Percentiles rank a stretch among this genome's conserved stretches.
phyloP scores from a whole-genome alignment of 495 filamentous ascomycete genomes.

The Usnea hakonensis region DNA sequence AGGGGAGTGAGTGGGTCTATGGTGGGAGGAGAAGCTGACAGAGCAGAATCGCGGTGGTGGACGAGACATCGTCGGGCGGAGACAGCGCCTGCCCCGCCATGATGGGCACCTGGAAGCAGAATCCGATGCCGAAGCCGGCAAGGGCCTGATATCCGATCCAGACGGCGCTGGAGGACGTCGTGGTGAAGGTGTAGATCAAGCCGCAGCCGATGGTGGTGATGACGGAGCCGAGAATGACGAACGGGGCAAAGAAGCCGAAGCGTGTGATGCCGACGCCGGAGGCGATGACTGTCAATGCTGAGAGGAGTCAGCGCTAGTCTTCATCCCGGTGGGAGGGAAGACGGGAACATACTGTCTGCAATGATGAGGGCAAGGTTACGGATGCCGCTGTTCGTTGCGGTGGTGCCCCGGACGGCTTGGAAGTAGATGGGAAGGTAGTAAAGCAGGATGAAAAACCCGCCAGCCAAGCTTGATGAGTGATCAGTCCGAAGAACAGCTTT shows the following conservation, averaged over 20 bases:
- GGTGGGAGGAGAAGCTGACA: constrained; percentile 16
- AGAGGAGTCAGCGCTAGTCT: constrained; percentile 23
- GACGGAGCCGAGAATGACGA: constrained; percentile 4
- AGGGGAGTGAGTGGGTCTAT: constrained; percentile 1
- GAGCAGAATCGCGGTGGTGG: constrained; percentile 31
- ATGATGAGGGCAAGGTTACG: constrained; percentile 39
- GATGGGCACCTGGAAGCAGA: constrained; percentile 27
- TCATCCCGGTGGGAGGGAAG: not conserved
- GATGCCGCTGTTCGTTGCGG: constrained; percentile 42
- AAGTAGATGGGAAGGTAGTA: constrained; percentile 58
- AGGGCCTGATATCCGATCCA: constrained; percentile 59
- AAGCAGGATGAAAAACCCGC: constrained; percentile 37
- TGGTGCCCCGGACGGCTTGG: constrained; percentile 40
- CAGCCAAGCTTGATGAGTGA: constrained; percentile 25
- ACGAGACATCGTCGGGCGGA: constrained; percentile 49
- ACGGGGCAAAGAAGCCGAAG: constrained; percentile 16
- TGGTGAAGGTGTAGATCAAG: constrained; percentile 44
- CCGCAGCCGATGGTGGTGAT: constrained; percentile 31
- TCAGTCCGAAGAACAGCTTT: not conserved
- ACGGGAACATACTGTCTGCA: not conserved
- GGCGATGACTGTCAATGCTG: constrained; percentile 25
- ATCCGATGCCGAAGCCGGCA: constrained; percentile 28
- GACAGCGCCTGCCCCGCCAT: constrained; percentile 24
- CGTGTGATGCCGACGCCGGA: constrained; percentile 32
- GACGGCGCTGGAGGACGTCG: constrained; percentile 35